Evolutionary conservation across 495 filamentous ascomycete genomes (phyloP).

Genomic region (Pyronema domesticum): DNA sequence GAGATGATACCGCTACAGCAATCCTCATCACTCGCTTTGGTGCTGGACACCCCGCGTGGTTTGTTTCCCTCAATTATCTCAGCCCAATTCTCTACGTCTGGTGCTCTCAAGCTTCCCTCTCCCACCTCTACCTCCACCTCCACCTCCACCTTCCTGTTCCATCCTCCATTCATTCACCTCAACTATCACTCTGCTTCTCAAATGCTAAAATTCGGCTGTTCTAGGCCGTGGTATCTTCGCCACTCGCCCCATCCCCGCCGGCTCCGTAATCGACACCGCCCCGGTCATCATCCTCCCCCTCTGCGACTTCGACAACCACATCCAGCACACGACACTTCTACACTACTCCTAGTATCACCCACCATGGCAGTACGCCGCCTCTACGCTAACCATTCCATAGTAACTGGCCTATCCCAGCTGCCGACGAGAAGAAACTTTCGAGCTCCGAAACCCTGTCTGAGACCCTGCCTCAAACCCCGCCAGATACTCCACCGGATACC

Average conservation of each 20-base stretch:
- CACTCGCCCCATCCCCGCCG: constrained; percentile 27
- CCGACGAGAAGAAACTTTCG: constrained; percentile 19
- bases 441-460: too few relatives aligned
- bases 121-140: constrained; percentile 21
- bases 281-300: constrained; percentile 35
- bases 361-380: not conserved
- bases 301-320: constrained; percentile 31
- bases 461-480: not conserved
- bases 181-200: not conserved
- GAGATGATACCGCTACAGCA: not conserved
- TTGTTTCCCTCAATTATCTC: not conserved
- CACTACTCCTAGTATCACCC: constrained; percentile 39
- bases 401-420: not conserved
- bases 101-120: constrained; percentile 3
- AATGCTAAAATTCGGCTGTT: not conserved
- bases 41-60: constrained; percentile 29
- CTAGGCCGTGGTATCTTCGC: constrained; percentile 39
- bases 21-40: constrained; percentile 11
- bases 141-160: not conserved
- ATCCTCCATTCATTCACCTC: not conserved
- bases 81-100: not conserved
- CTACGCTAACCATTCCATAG: not conserved
- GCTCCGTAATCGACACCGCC: constrained; percentile 34
- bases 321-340: constrained; percentile 33
- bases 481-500: not conserved